Percentiles rank a stretch among this genome's conserved stretches.
phyloP scores from a whole-genome alignment of 2,329 filamentous ascomycete genomes.

The Ophiosphaerella narmari region DNA sequence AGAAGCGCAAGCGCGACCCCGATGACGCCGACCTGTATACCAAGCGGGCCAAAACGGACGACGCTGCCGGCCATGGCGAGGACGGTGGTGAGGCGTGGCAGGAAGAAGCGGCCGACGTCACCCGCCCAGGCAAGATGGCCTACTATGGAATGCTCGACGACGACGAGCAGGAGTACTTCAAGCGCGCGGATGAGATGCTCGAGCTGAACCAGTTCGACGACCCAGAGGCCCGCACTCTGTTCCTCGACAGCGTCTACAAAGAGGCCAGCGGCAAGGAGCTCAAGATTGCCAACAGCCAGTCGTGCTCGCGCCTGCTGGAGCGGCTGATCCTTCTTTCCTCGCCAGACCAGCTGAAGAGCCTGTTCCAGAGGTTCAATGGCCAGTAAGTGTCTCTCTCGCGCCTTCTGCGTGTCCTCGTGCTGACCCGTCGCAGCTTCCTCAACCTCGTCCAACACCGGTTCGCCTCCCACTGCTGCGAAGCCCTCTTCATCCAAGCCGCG shows the following conservation, averaged over 20 bases:
- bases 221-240: conserved; percentile 61
- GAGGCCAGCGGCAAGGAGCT: conserved; percentile 92
- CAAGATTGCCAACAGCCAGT: conserved; percentile 94
- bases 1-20: conserved; percentile 52
- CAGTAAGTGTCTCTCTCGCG: conserved; percentile 57
- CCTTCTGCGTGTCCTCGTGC: conserved; percentile 1
- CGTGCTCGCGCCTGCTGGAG: conserved; percentile 91
- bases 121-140: conserved; percentile 61
- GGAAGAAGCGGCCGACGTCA: conserved; percentile 35
- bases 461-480: conserved; percentile 95
- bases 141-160: conserved; percentile 95
- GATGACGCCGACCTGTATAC: conserved; percentile 40
- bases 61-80: conserved; percentile 18
- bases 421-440: conserved; percentile 63
- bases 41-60: conserved; percentile 43
- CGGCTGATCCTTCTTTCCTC: conserved; percentile 82
- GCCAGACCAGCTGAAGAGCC: conserved; percentile 76
- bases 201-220: conserved; percentile 86
- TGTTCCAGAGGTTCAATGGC: conserved; percentile 83
- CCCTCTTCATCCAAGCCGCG: conserved; percentile 82
- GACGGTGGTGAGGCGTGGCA: conserved; percentile 19
- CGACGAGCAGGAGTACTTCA: conserved; percentile 95
- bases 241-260: conserved; percentile 78
- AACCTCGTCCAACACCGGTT: conserved; percentile 94
- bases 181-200: conserved; percentile 84